These are phyloP conservation scores for Boletales sp. DNA, from an alignment of 768 basidiomycete genomes.

Conservation along the genomic window DNA sequence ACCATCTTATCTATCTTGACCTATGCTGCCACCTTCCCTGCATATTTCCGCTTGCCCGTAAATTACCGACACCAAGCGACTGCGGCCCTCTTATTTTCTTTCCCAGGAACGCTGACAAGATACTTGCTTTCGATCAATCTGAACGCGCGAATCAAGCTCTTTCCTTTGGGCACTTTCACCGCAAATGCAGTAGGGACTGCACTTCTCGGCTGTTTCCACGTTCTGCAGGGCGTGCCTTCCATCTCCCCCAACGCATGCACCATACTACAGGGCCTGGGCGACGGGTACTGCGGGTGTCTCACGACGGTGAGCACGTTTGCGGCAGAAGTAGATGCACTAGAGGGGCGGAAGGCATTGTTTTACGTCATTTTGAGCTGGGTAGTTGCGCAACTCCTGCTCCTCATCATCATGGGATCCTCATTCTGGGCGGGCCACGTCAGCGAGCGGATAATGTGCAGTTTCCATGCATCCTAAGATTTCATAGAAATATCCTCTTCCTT, in stretches of 20 bases:
- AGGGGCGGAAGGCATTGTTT: slow-evolving; percentile 52
- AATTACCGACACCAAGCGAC: slow-evolving; percentile 75
- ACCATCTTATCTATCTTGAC: slow-evolving; percentile 55
- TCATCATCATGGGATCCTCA: slow-evolving; percentile 70
- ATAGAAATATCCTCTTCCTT: background rate
- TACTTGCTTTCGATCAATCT: slow-evolving; percentile 72
- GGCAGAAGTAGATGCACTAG: slow-evolving; percentile 65
- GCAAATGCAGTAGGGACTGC: slow-evolving; percentile 80
- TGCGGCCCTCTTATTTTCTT: slow-evolving; percentile 85
- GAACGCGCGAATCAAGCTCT: slow-evolving; percentile 57
- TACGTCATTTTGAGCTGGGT: slow-evolving; percentile 72
- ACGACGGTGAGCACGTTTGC: slow-evolving; percentile 94
- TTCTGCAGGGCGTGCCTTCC: slow-evolving; percentile 53
- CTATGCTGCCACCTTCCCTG: slow-evolving; percentile 72
- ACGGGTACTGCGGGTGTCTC: slow-evolving; percentile 95
- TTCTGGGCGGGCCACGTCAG: slow-evolving; percentile 47
- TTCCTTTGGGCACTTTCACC: slow-evolving; percentile 77
- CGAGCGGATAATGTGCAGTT: slow-evolving; percentile 50
- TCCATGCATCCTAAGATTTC: slow-evolving; percentile 16
- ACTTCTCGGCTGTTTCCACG: slow-evolving; percentile 70
- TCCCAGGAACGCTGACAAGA: slow-evolving; percentile 83
- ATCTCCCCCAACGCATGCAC: slow-evolving; percentile 56
- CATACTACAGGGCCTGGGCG: slow-evolving; percentile 74
- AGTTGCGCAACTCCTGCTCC: slow-evolving; percentile 62
- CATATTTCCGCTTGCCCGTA: slow-evolving; percentile 72